A percentile compares a stretch with the other conserved stretches of the same genome.
Conservation (phyloP, 495 filamentous ascomycete genomes). For the Penicillium egyptiacum region DNA sequence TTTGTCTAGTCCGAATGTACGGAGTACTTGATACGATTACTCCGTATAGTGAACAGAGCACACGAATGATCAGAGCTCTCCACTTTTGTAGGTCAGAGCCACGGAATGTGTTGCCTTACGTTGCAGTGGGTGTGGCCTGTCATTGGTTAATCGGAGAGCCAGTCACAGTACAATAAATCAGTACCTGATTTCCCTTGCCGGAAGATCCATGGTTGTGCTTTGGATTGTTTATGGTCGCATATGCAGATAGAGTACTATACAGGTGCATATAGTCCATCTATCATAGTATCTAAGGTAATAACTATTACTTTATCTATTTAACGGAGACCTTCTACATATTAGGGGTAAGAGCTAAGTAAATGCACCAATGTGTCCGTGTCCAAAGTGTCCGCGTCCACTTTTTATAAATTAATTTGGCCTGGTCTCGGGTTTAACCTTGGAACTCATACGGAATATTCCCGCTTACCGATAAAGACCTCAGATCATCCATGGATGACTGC, state of each 20-base stretch:
- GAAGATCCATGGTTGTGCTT: not conserved
- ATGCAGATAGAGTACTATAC: too few relatives aligned
- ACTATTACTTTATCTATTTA: not conserved
- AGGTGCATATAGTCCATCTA: too few relatives aligned
- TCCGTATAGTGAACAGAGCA: conserved; percentile 7
- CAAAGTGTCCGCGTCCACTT: conserved; percentile 6
- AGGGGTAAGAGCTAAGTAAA: conserved; percentile 8
- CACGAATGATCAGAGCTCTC: conserved; percentile 18
- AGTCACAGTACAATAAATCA: conserved; percentile 13
- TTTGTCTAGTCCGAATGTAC: not conserved
- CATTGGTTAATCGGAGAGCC: conserved; percentile 27
- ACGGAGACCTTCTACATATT: not conserved
- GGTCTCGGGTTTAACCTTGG: conserved; percentile 10
- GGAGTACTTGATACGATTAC: not conserved
- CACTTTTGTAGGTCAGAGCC: conserved; percentile 26
- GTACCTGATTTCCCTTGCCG: conserved; percentile 8
- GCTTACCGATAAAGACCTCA: not conserved
- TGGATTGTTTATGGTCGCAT: not conserved
- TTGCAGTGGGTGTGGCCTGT: conserved; percentile 8
- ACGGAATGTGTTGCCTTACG: conserved; percentile 34
- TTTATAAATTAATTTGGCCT: conserved; percentile 12
- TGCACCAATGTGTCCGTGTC: not conserved
- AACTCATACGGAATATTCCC: not conserved
- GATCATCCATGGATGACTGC: conserved; percentile 1
- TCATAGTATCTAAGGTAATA: too few relatives aligned